Evolutionary conservation across 1,284 basidiomycete species (phyloP), one percentile per base, ranked within the genome.

Genomic region (Agaricales sp.): DNA sequence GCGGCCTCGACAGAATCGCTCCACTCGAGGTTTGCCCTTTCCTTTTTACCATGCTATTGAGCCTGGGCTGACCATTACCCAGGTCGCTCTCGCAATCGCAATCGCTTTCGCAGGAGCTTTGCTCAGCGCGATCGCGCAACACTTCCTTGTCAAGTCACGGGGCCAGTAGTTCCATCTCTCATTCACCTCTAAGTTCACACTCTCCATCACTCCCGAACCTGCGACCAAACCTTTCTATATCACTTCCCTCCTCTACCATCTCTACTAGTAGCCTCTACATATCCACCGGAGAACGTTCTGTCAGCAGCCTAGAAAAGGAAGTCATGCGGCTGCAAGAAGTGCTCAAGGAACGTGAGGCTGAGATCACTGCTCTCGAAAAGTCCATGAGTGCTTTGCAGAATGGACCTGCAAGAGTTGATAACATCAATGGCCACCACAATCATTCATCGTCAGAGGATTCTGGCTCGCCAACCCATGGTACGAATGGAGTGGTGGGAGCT

Each of bases 61-160:
- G 26, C 50, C 21, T 50, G 51, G 52, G 19, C 39, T n/a, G 39
- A 41, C 19, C 8, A 16, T 41, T 41, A 16, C 26, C 46, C 59
- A 83, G 83, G 76, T 87, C 87, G 78, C 80, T 86, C 58, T 85
- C 82, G 71, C 84, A 87, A 69, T 91, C 87, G 61, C 79, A 83
- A 71, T 93, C 92, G 73, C 82, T 93, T 58, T 93, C 92, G 70
- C 92, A 93, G 89, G 91, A 95, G 79, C 81, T 93, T 56, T 93
- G 86, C 57, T 92, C 82, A 71, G 88, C 75, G 73, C 86, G 82
- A 62, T 90, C 82, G 70, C 86, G 84, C 76, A 86, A 85, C 71
- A 71, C 74, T 60, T 87, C 85, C 55, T 77, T 75, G 55, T 86
- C 82, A 56, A 85, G 81, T 63, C 75, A 81, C 62, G 78, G 77